A percentile compares a stretch with the other conserved stretches of the same genome.
Evolutionary conservation across 345 rosid species (phyloP).

Genomic region (Noccaea bulbosa): DNA sequence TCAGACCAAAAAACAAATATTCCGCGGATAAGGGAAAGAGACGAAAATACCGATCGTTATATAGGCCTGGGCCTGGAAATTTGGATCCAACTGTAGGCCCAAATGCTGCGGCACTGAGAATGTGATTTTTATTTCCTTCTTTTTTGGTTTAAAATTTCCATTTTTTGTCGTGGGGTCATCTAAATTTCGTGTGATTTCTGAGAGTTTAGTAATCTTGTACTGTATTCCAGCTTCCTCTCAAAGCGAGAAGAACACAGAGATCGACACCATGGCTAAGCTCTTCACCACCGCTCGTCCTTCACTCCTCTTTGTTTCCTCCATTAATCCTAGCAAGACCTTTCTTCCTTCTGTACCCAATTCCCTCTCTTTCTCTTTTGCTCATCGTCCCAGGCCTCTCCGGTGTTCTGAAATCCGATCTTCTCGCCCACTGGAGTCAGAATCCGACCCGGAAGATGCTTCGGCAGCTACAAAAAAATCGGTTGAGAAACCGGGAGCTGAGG

Average conservation of each 20-base stretch:
- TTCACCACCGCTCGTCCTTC: constrained; percentile 38
- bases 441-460: constrained; percentile 33
- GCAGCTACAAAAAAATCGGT: constrained; percentile 69
- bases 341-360: constrained; percentile 26
- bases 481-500: constrained; percentile 48
- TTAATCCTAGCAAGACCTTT: constrained; percentile 19
- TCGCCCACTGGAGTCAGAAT: constrained; percentile 36
- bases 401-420: constrained; percentile 40
- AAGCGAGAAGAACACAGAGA: constrained; percentile 25
- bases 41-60: constrained; percentile 7
- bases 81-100: not conserved
- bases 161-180: constrained; percentile 26
- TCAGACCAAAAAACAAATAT: not conserved
- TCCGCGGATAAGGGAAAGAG: constrained; percentile 33
- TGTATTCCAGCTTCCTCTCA: not conserved
- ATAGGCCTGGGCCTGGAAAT: not conserved
- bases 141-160: not conserved
- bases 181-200: constrained; percentile 42
- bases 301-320: constrained; percentile 17
- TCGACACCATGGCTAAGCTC: constrained; percentile 36
- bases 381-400: constrained; percentile 33
- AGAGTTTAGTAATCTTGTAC: constrained; percentile 11
- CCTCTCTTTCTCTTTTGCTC: constrained; percentile 35
- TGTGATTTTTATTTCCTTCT: not conserved
- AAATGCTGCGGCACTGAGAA: not conserved